Base-by-base conservation (phyloP, 257 asterid species). In the Solanum virginianum region DNA sequence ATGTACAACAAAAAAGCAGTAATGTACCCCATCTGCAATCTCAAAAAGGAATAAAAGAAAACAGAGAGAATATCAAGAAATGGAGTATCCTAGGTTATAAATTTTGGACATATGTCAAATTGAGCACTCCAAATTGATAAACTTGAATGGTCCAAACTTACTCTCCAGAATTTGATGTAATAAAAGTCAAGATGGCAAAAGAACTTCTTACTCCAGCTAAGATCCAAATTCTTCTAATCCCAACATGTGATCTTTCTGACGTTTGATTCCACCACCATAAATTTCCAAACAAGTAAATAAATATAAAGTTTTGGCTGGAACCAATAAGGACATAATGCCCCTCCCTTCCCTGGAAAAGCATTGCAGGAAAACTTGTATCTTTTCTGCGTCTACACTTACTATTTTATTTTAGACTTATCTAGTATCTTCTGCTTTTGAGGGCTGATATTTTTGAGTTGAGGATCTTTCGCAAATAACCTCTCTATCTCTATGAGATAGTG, bases 241-340 rank as follows among this genome's bases (percentile, higher is more conserved):
- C 83, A 81, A 41, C 84, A 75, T 54, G 84, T 83, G 88, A 83
- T 10, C 81, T 81, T 81, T 53, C 45, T 53, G 80, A 83, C 80
- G 59, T 83, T 83, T 16, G 53, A 83, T 65, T 86, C 81, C 81
- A 63, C 60, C 62, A 54, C 22, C 80, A 79, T 66, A 83, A 86
- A 62, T 22, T 80, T 24, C 80, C 86, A 86, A 87, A 63, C 75
- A 69, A 79, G 80, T 86, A 59, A 80, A 63, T 69, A 81, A 60
- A 59, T 66, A 41, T 53, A 85, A n/a, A 60, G 10, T 72, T 70
- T 18, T 81, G 53, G 63, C 70, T 82, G 49, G 66, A 43, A 70
- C 45, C 57, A 60, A 17, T 55, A 26, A 85, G 92, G 84, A 88
- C 87, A 90, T 88, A 65, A 90, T 81, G 88, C 80, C 55, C 43